Percentiles rank a stretch among this genome's conserved stretches.
Conservation (phyloP, 1,284 basidiomycete species). For the Melampsora larici-populina region DNA sequence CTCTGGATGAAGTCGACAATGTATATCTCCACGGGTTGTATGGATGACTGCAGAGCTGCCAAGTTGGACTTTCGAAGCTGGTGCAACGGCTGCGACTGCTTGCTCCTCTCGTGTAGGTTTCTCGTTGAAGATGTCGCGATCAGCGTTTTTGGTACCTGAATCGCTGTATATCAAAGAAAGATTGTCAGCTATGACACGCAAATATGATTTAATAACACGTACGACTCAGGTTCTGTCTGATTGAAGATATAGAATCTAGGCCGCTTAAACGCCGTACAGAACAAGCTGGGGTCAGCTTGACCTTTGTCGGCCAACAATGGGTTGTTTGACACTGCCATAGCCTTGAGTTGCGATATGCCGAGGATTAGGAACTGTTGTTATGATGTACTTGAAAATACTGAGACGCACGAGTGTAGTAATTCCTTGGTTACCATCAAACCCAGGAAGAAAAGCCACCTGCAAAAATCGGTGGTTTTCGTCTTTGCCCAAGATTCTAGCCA, state of each 20-base stretch:
- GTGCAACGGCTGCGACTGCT: conserved; percentile 71
- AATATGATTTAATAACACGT: conserved; percentile 51
- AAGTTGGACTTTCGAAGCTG: conserved; percentile 58
- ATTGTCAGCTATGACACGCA: not conserved
- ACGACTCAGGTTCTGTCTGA: conserved; percentile 79
- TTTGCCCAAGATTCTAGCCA: conserved; percentile 84
- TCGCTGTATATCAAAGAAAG: conserved; percentile 13
- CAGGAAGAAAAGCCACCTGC: conserved; percentile 86
- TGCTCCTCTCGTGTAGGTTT: conserved; percentile 94
- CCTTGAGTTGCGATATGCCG: conserved; percentile 56
- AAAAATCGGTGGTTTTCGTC: conserved; percentile 90
- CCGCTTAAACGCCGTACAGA: conserved; percentile 88
- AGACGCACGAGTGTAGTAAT: conserved; percentile 70
- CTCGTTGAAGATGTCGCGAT: conserved; percentile 98
- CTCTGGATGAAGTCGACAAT: conserved; percentile 78
- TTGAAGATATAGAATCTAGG: conserved; percentile 97
- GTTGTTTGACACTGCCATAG: conserved; percentile 92
- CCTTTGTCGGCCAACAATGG: conserved; percentile 82
- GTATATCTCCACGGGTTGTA: conserved; percentile 89
- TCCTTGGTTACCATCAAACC: conserved; percentile 80
- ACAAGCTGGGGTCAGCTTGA: conserved; percentile 81
- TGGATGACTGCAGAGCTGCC: conserved; percentile 83
- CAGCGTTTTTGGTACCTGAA: conserved; percentile 74
- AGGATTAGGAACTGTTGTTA: conserved; percentile 7
- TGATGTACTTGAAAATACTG: conserved; percentile 12